Conservation (phyloP, 352 stramenopile species). For the Pythium vanterpoolii region DNA sequence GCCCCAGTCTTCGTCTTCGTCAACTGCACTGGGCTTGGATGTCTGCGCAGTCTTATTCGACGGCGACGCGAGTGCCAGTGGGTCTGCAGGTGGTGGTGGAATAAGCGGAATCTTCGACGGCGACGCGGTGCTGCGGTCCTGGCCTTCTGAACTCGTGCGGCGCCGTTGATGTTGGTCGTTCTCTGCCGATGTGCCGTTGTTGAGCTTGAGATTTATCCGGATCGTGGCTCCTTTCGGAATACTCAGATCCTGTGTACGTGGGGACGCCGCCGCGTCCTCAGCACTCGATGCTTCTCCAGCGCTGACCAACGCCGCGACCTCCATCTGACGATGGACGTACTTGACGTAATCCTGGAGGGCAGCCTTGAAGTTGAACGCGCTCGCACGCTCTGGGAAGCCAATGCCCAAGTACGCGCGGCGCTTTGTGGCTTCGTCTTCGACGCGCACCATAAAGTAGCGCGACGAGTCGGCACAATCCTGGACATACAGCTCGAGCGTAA, state of each 20-base stretch:
- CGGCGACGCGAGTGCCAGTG: slow-evolving; percentile 25
- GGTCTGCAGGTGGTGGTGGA: slow-evolving; percentile 46
- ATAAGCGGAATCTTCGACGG: slow-evolving; percentile 55
- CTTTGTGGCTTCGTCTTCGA: slow-evolving; percentile 72
- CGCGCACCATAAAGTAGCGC: slow-evolving; percentile 85
- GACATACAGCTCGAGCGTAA: slow-evolving; percentile 69
- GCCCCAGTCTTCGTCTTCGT: slow-evolving; percentile 72
- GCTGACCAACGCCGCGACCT: slow-evolving; percentile 29
- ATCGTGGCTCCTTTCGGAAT: slow-evolving; percentile 71
- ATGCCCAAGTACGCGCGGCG: slow-evolving; percentile 77
- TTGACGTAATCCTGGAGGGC: slow-evolving; percentile 82
- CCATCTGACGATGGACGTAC: slow-evolving; percentile 64
- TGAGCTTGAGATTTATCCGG: slow-evolving; percentile 72
- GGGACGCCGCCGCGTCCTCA: slow-evolving; percentile 15
- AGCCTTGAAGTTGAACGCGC: slow-evolving; percentile 86
- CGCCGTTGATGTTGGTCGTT: slow-evolving; percentile 29
- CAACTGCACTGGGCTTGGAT: slow-evolving; percentile 32
- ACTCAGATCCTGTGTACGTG: slow-evolving; percentile 51
- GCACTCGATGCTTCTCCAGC: slow-evolving; percentile 3
- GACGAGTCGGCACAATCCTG: slow-evolving; percentile 87
- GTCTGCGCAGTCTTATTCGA: slow-evolving; percentile 36
- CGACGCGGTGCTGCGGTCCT: slow-evolving; percentile 23
- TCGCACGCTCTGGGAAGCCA: slow-evolving; percentile 71
- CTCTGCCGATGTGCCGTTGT: not conserved
- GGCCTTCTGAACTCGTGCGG: slow-evolving; percentile 28